These are phyloP conservation scores for Termitomyces titanicus DNA, from an alignment of 768 basidiomycete genomes.

Conservation along the genomic window DNA sequence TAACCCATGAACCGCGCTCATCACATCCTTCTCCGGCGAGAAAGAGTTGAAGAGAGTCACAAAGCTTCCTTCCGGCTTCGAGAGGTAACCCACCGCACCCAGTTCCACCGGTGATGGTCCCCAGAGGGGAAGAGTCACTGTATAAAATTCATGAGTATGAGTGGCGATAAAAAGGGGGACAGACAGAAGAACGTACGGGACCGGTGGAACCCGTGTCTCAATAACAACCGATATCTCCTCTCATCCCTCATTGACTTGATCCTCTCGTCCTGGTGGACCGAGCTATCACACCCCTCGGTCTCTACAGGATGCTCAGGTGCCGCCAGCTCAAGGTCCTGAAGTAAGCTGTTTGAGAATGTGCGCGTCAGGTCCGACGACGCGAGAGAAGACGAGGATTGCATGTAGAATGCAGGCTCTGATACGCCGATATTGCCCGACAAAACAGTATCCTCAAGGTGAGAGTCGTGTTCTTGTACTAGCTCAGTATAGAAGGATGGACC, in stretches of 20 bases:
- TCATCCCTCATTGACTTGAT: constrained; percentile 52
- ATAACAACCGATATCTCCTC: constrained; percentile 60
- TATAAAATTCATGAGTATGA: neutral
- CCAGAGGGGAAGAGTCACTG: constrained; percentile 72
- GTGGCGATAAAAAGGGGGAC: neutral
- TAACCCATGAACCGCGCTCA: constrained; percentile 40
- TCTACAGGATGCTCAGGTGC: constrained; percentile 1
- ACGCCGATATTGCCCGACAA: too few relatives aligned
- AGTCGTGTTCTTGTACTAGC: too few relatives aligned
- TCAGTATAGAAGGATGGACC: too few relatives aligned
- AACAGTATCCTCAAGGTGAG: too few relatives aligned
- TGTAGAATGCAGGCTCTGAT: too few relatives aligned
- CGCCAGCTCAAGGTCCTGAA: constrained; percentile 9
- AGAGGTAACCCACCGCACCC: constrained; percentile 75
- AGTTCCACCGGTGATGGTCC: constrained; percentile 55
- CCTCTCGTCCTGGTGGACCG: constrained; percentile 31
- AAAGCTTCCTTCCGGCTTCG: constrained; percentile 65
- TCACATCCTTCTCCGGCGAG: constrained; percentile 44
- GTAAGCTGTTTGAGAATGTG: constrained; percentile 22
- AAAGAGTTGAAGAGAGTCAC: constrained; percentile 70
- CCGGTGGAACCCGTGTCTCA: constrained; percentile 67
- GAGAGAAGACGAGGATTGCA: constrained; percentile 12
- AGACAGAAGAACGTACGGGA: constrained; percentile 42
- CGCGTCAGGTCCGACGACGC: constrained; percentile 28
- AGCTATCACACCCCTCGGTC: constrained; percentile 27